phyloP scores from a whole-genome alignment of 2,329 filamentous ascomycete species.

The Penicillium sp. region DNA sequence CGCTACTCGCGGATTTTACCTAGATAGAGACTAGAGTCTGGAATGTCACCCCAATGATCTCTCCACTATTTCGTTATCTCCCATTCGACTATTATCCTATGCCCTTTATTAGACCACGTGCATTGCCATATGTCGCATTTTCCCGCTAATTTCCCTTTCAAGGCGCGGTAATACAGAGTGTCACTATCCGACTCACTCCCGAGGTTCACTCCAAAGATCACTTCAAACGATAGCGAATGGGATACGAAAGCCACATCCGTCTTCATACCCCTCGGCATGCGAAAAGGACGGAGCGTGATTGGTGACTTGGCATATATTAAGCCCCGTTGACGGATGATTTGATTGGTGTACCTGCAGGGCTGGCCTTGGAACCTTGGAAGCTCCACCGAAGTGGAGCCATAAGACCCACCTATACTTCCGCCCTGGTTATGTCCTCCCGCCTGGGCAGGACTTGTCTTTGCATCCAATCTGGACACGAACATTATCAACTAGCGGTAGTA shows the following conservation, averaged over 20 bases:
- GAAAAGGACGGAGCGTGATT: background rate
- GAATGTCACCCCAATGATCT: background rate
- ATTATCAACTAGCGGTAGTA: background rate
- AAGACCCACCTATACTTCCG: background rate
- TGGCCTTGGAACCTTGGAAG: background rate
- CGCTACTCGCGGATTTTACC: conserved; percentile 2
- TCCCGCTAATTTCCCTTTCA: background rate
- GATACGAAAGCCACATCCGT: background rate
- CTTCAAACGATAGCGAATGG: background rate
- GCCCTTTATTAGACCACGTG: background rate
- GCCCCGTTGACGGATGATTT: background rate
- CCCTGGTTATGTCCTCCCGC: background rate
- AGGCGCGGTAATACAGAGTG: background rate
- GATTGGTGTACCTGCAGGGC: conserved; percentile 8
- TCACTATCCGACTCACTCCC: background rate
- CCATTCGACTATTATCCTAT: too few species aligned
- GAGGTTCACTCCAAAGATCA: too few species aligned
- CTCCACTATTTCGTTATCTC: background rate
- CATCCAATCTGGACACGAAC: background rate
- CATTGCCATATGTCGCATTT: background rate
- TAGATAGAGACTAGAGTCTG: background rate
- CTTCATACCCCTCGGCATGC: conserved; percentile 1
- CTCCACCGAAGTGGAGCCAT: background rate
- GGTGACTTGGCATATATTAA: conserved; percentile 4
- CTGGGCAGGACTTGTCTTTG: background rate